Percentiles rank a stretch among this genome's conserved stretches.
phyloP scores from a whole-genome alignment of 495 filamentous ascomycete species.

The Hypoxylon fragiforme region DNA sequence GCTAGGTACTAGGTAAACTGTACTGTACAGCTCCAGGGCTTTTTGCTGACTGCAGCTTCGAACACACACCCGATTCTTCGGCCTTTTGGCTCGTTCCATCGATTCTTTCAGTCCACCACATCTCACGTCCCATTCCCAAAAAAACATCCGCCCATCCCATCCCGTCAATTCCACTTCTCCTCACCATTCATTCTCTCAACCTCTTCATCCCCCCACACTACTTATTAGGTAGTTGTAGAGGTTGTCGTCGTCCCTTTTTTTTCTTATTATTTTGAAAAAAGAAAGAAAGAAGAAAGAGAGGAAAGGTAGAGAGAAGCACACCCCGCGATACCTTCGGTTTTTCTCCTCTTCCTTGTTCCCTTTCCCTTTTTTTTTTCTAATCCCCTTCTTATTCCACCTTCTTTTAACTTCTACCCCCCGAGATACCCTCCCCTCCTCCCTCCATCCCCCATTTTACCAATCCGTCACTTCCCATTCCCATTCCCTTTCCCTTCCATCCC shows the following conservation, averaged over 20 bases:
- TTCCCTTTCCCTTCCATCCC: too few species aligned
- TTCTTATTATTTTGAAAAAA: conserved; percentile 12
- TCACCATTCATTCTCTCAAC: conserved; percentile 39
- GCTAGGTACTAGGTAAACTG: too few species aligned
- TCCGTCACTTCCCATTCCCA: conserved; percentile 23
- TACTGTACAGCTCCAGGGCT: too few species aligned
- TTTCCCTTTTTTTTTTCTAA: conserved; percentile 29
- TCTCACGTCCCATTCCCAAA: conserved; percentile 22
- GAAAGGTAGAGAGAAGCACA: conserved; percentile 34
- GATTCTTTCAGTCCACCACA: conserved; percentile 31
- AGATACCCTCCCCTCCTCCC: too few species aligned
- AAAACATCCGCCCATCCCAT: conserved; percentile 39
- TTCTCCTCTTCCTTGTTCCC: conserved; percentile 36
- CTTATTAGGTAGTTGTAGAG: conserved; percentile 29
- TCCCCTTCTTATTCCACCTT: conserved; percentile 37
- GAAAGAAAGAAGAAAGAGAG: conserved; percentile 36
- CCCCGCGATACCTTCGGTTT: conserved; percentile 36
- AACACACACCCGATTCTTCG: conserved; percentile 31
- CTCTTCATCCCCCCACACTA: conserved; percentile 26
- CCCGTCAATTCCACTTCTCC: conserved; percentile 45
- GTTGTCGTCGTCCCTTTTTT: conserved; percentile 13
- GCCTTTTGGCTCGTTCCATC: conserved; percentile 34
- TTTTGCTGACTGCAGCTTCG: conserved; percentile 29
- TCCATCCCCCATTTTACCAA: conserved; percentile 33
- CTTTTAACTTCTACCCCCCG: conserved; percentile 14